Conservation (phyloP, 2,329 filamentous ascomycete genomes). For the Diaporthe vaccinii region DNA sequence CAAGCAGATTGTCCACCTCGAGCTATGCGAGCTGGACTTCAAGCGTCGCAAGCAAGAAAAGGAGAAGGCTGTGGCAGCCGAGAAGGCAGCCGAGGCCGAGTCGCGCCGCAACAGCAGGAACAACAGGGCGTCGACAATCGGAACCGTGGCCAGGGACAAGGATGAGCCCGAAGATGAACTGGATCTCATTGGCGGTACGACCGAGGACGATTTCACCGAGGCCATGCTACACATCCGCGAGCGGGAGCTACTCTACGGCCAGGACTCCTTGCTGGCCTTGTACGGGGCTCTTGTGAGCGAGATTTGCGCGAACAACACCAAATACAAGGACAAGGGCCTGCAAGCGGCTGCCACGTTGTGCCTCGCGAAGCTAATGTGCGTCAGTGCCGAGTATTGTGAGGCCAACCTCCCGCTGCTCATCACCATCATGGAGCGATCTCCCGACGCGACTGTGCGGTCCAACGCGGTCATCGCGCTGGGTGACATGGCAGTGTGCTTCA, state of each 20-base stretch:
- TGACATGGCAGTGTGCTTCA: conserved; percentile 99
- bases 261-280: conserved; percentile 85
- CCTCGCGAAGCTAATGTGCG: conserved; percentile 98
- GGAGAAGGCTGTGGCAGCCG: conserved; percentile 73
- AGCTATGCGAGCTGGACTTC: conserved; percentile 97
- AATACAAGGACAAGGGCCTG: conserved; percentile 88
- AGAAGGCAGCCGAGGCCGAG: conserved; percentile 57
- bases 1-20: conserved; percentile 98
- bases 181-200: conserved; percentile 96
- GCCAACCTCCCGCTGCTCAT: conserved; percentile 92
- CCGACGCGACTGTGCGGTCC: conserved; percentile 91
- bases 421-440: conserved; percentile 95
- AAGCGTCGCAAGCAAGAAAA: conserved; percentile 95
- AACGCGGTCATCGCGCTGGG: conserved; percentile 97
- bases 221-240: conserved; percentile 88
- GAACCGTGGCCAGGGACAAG: conserved; percentile 57
- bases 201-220: conserved; percentile 92
- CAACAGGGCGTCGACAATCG: conserved; percentile 43
- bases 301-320: conserved; percentile 94
- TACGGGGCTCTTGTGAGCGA: conserved; percentile 94
- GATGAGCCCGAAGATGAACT: conserved; percentile 86
- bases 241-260: conserved; percentile 85
- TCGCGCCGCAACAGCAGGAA: conserved; percentile 47
- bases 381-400: conserved; percentile 96
- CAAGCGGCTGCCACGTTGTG: conserved; percentile 95